Evolutionary conservation across 2,329 filamentous ascomycete genomes (phyloP).

Genomic region (Phaeosphaeriaceae sp.): DNA sequence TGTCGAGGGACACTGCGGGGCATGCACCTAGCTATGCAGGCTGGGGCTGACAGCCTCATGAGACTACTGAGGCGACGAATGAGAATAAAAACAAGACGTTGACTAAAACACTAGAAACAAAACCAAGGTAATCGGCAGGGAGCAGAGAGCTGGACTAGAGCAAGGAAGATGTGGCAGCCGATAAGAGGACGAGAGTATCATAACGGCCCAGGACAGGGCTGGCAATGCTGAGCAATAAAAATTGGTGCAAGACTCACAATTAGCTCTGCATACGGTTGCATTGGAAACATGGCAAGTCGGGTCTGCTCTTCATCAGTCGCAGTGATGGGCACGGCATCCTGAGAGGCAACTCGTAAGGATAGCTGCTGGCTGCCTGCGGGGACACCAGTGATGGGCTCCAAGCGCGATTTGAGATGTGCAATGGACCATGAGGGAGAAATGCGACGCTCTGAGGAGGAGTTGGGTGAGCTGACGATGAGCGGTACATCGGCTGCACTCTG

Average conservation of each 20-base stretch:
- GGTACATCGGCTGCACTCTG: slow-evolving; percentile 72
- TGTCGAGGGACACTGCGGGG: slow-evolving; percentile 31
- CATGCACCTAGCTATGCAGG: slow-evolving; percentile 23
- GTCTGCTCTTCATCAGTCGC: slow-evolving; percentile 75
- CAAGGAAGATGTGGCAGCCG: slow-evolving; percentile 38
- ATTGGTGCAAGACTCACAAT: slow-evolving; percentile 65
- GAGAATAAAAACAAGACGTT: slow-evolving; percentile 5
- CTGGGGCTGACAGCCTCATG: slow-evolving; percentile 24
- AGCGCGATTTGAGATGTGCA: slow-evolving; percentile 79
- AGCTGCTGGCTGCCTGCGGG: slow-evolving; percentile 81
- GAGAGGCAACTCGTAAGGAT: slow-evolving; percentile 69
- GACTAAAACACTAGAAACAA: slow-evolving; percentile 14
- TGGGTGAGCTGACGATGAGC: slow-evolving; percentile 76
- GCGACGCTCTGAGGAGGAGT: slow-evolving; percentile 83
- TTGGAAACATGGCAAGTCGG: slow-evolving; percentile 67
- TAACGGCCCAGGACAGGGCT: slow-evolving; percentile 18
- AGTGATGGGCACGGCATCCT: slow-evolving; percentile 69
- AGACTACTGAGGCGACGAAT: slow-evolving; percentile 22
- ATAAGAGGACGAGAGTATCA: slow-evolving; percentile 30
- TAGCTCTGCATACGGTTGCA: slow-evolving; percentile 78
- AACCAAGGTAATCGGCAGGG: slow-evolving; percentile 8
- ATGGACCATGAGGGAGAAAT: slow-evolving; percentile 93
- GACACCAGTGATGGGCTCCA: slow-evolving; percentile 92
- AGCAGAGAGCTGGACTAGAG: slow-evolving; percentile 16
- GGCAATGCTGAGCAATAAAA: slow-evolving; percentile 22